Evolutionary conservation across 345 rosid species (phyloP).

Genomic region (Brassica cretica): DNA sequence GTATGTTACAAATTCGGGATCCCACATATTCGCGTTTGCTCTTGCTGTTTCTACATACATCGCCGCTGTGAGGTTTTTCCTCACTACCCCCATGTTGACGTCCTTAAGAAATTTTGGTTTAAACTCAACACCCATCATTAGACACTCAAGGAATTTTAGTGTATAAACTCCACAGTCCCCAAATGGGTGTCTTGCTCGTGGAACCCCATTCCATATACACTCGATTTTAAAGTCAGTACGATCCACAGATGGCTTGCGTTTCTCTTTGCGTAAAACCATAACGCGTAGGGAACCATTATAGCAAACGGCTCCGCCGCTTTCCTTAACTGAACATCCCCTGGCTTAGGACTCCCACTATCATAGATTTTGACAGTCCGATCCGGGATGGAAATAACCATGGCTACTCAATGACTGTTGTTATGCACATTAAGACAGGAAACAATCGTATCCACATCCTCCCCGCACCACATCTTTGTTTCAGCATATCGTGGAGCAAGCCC

Average conservation of each 20-base stretch:
- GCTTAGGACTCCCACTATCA: not conserved
- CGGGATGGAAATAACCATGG: not conserved
- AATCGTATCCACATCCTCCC: not conserved
- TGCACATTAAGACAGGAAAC: not conserved
- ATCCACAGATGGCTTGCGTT: not conserved
- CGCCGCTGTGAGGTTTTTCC: too few species aligned
- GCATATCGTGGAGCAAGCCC: not conserved
- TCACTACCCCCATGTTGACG: too few species aligned
- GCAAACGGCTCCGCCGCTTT: not conserved
- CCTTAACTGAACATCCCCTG: not conserved
- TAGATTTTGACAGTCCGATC: not conserved
- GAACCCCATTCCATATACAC: not conserved
- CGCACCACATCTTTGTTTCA: not conserved
- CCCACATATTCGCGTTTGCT: too few species aligned
- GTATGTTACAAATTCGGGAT: too few species aligned
- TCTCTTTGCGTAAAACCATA: not conserved
- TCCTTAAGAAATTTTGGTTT: too few species aligned
- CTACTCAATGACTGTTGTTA: not conserved
- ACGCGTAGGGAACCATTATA: not conserved
- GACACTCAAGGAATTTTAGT: not conserved
- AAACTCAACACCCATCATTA: too few species aligned
- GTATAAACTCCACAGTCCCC: not conserved
- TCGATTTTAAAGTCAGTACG: not conserved
- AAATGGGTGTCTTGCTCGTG: not conserved
- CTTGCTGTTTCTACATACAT: too few species aligned